Evolutionary conservation across 164 flowering plant species (phyloP), one percentile per base, ranked within the genome.

Genomic region (Sextonia rubra): DNA sequence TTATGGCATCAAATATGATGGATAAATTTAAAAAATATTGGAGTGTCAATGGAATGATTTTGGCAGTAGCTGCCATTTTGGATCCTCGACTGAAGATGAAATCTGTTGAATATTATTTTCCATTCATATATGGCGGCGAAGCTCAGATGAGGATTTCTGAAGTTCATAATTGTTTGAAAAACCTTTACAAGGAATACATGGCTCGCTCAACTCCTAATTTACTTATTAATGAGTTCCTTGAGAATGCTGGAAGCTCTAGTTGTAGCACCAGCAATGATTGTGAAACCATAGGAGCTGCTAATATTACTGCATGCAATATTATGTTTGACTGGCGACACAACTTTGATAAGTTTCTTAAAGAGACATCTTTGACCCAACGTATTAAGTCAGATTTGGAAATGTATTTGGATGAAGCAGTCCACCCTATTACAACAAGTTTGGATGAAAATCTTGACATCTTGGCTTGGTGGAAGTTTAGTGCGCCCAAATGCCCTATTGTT

Each of bases 21-120:
- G 89, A 85, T 18, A 82, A 72, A 68, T 87, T 89, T 74, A 88
- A 89, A 32, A 74, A 76, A 64, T 94, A 86, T 71, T 94, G 98
- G 97, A 84, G 67, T 18, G 85, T 79, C 18, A 80, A 83, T 68
- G 75, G 76, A 78, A 73, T 91, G 23, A 82, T 89, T 47, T 79
- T 94, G 72, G 92, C 97, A 0, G 58, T 81, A 74, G 92, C 71
- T 69, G 71, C 71, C 30, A 89, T 83, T 18, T 83, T 94, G 92
- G 99, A 94, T 80, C 99, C 99, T 25, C 85, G 94, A 66, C 87
- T 83, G 75, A 94, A 91, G 73, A 84, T 90, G 88, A 88, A 87
- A 81, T 85, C 91, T 47, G 85, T 94, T 25, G 93, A 89, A 73
- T 86, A 86, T 78, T 86, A 82, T 61, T 92, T 92, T 78, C 17